Base-by-base conservation (phyloP, 2,329 filamentous ascomycete species). In the Aspergillus neoniger region DNA sequence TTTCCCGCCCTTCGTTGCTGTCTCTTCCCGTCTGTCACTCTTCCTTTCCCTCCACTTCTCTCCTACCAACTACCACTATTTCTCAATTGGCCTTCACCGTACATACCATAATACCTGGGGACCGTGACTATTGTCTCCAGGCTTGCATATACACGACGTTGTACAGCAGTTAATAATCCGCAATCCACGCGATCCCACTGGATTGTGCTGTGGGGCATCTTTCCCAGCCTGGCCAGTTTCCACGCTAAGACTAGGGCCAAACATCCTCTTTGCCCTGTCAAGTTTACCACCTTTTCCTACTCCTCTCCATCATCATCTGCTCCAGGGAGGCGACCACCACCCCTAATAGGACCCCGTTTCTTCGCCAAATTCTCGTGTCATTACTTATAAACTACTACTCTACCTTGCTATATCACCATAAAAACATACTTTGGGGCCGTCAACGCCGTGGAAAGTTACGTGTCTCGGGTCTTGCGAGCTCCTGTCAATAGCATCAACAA, bases 221-320 rank as follows among this genome's bases (percentile, higher is more conserved):
- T 67, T 69, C 68, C 70, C 70, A 66, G 68, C 66, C 61, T 67
- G 61, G 61, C 60, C 67, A 65, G 69, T 72, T 74, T 75, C 70
- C 73, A 71, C 76, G 75, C 76, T 77, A 77, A 70, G 66, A 69
- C 61, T 73, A 75, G 72, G 72, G 73, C 75, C 75, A 77, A 77
- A 77, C 74, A 77, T 74, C 70, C 63, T 69, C 73, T 73, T 60
- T 73, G 72, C 74, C 69, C 71, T 73, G 70, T 73, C 69, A 69
- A 72, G 63, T 72, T 72, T 65, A 70, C 70, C 69, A 70, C 68
- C 67, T 69, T 69, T 62, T 63, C 62, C 64, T 63, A 39, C 64
- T 62, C 57, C 63, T 55, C 64, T 55, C 58, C 61, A 66, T 61
- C 63, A 66, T 64, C 61, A 61, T 58, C 57, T 56, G 38, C 61